These are phyloP conservation scores for Scalesia atractyloides DNA, from an alignment of 129 eudicot genomes.

Conservation along the genomic window DNA sequence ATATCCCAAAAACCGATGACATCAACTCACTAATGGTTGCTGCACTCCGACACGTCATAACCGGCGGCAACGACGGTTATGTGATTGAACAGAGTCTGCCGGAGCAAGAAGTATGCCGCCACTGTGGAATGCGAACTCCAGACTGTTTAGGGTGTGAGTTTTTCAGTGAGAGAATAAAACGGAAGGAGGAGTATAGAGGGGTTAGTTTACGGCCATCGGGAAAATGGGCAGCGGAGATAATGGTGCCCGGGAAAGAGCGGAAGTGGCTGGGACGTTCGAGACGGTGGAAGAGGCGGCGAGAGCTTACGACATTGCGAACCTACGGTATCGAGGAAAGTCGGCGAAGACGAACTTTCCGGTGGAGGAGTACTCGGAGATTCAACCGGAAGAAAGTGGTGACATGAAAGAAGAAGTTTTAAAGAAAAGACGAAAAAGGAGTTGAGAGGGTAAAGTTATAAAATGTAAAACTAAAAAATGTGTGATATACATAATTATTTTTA, in stretches of 20 bases:
- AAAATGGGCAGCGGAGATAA: constrained; percentile 12
- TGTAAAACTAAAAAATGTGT: too few species aligned
- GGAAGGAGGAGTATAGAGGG: constrained; percentile 1
- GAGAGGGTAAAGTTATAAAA: too few species aligned
- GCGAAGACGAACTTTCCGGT: constrained; percentile 4
- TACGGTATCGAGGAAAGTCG: neutral
- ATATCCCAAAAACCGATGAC: neutral
- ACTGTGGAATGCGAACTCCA: neutral
- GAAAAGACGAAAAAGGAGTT: too few species aligned
- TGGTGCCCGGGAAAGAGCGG: neutral
- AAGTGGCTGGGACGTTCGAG: constrained; percentile 6
- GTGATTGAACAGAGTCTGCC: neutral
- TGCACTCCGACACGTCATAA: neutral
- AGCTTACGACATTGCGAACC: constrained; percentile 7
- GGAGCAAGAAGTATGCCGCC: neutral
- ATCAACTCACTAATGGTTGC: neutral
- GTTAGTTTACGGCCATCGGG: neutral
- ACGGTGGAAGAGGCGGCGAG: constrained; percentile 6
- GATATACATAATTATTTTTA: too few species aligned
- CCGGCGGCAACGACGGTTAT: neutral
- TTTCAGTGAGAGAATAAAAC: neutral
- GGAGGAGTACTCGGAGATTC: neutral
- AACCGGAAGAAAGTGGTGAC: too few species aligned
- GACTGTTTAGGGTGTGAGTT: constrained; percentile 8
- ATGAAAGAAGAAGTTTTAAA: too few species aligned